Evolutionary conservation across 2,329 filamentous ascomycete species (phyloP).

Genomic region (Fusarium sp.): DNA sequence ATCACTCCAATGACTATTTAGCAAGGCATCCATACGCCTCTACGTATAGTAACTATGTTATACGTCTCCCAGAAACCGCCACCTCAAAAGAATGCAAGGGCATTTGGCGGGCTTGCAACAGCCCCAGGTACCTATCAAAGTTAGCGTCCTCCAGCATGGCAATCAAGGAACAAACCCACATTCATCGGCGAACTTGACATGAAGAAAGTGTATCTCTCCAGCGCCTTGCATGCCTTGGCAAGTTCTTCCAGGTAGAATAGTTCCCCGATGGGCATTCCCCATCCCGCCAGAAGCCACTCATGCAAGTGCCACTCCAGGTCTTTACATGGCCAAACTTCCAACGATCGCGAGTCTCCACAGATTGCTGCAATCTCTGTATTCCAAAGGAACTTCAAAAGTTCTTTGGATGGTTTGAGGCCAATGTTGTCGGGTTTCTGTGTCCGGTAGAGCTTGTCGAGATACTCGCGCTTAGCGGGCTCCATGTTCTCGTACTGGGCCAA

Average conservation of each 20-base stretch:
- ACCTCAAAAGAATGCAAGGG: slow-evolving; percentile 19
- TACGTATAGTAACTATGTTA: not conserved
- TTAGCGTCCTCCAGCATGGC: not conserved
- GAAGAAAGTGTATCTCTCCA: slow-evolving; percentile 59
- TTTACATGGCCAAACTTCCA: slow-evolving; percentile 51
- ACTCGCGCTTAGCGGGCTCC: slow-evolving; percentile 10
- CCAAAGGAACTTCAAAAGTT: slow-evolving; percentile 55
- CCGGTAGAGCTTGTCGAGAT: slow-evolving; percentile 24
- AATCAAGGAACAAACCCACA: not conserved
- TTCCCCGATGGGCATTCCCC: slow-evolving; percentile 56
- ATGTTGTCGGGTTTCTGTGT: slow-evolving; percentile 36
- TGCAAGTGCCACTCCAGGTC: slow-evolving; percentile 42
- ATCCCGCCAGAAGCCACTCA: slow-evolving; percentile 58
- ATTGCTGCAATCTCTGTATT: slow-evolving; percentile 53
- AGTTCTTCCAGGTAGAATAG: slow-evolving; percentile 47
- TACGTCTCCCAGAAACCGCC: fast-evolving
- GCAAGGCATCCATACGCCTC: too few relatives aligned
- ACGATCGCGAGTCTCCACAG: slow-evolving; percentile 51
- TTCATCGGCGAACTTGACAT: slow-evolving; percentile 58
- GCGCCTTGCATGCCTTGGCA: slow-evolving; percentile 59
- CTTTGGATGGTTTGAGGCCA: slow-evolving; percentile 51
- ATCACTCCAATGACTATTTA: not conserved
- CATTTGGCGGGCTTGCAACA: slow-evolving; percentile 29
- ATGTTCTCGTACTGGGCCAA: slow-evolving; percentile 33
- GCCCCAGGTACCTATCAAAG: slow-evolving; percentile 11